Percentiles rank a stretch among this genome's conserved stretches.
Evolutionary conservation across 805 yeast species (phyloP).

Genomic region (Brettanomyces bruxellensis): DNA sequence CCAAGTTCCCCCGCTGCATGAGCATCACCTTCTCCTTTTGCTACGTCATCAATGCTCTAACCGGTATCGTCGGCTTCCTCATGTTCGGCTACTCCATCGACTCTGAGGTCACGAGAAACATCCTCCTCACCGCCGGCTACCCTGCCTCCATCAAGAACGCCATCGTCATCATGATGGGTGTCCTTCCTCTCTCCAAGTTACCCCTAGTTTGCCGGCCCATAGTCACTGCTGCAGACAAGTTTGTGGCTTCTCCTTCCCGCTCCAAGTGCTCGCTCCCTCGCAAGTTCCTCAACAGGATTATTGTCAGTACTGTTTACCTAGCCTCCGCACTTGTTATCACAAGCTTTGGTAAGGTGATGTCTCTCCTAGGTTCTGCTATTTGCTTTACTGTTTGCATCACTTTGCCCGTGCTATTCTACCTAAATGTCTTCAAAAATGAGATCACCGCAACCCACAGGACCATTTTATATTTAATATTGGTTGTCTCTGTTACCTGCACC

Average conservation of each 20-base stretch:
- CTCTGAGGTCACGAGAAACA: constrained; percentile 44
- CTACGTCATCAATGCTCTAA: constrained; percentile 47
- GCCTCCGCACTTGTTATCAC: constrained; percentile 57
- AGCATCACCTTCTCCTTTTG: constrained; percentile 53
- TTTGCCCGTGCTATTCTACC: constrained; percentile 66
- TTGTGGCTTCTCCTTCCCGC: background rate
- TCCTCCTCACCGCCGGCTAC: constrained; percentile 35
- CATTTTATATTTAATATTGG: constrained; percentile 34
- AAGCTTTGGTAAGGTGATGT: constrained; percentile 72
- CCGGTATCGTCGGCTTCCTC: constrained; percentile 58
- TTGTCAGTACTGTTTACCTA: constrained; percentile 51
- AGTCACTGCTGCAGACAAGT: constrained; percentile 37
- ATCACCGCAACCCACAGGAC: constrained; percentile 31
- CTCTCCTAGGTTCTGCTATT: constrained; percentile 72
- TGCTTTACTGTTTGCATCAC: constrained; percentile 76
- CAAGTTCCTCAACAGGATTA: constrained; percentile 25
- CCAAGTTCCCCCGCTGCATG: constrained; percentile 44
- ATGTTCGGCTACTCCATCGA: constrained; percentile 44
- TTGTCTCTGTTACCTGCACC: constrained; percentile 39
- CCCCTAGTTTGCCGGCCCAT: constrained; percentile 82
- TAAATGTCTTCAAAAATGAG: constrained; percentile 40
- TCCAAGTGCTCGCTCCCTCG: constrained; percentile 2
- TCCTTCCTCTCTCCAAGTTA: constrained; percentile 76
- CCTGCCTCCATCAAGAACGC: constrained; percentile 38
- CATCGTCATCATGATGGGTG: constrained; percentile 63